phyloP scores from a whole-genome alignment of 495 filamentous ascomycete genomes.

The Lasiosphaeria ovina region DNA sequence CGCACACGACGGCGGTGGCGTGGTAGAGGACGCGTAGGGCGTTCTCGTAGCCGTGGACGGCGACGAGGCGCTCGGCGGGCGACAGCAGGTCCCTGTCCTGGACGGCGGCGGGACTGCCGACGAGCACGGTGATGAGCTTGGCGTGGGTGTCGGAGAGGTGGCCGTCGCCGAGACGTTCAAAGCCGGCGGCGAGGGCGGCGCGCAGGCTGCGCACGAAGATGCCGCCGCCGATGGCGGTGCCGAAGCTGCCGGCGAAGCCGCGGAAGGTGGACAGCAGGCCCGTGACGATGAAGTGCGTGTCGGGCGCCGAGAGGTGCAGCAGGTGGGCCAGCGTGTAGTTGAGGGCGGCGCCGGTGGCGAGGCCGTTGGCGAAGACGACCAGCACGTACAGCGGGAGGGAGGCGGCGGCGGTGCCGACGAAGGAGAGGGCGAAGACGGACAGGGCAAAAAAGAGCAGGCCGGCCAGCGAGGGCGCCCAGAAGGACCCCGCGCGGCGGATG shows the following conservation, averaged over 20 bases:
- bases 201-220: constrained; percentile 64
- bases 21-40: constrained; percentile 57
- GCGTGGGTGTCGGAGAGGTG: constrained; percentile 40
- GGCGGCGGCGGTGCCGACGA: constrained; percentile 50
- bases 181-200: constrained; percentile 54
- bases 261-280: constrained; percentile 69
- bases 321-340: constrained; percentile 79
- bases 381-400: constrained; percentile 48
- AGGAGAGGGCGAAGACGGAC: constrained; percentile 48
- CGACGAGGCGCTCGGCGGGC: constrained; percentile 56
- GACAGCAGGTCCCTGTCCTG: constrained; percentile 40
- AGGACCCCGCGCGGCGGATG: constrained; percentile 63
- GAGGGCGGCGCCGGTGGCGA: constrained; percentile 65
- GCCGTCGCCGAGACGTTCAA: constrained; percentile 43
- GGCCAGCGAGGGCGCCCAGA: constrained; percentile 58
- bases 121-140: constrained; percentile 59
- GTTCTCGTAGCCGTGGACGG: constrained; percentile 59
- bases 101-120: constrained; percentile 68
- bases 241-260: constrained; percentile 73
- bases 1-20: constrained; percentile 53
- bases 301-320: constrained; percentile 60
- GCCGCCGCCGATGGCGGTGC: constrained; percentile 72
- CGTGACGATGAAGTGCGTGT: constrained; percentile 68
- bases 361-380: constrained; percentile 61
- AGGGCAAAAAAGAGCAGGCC: constrained; percentile 54